These are phyloP conservation scores for Emericellopsis atlantica DNA, from an alignment of 2,329 filamentous ascomycete genomes.

Conservation along the genomic window DNA sequence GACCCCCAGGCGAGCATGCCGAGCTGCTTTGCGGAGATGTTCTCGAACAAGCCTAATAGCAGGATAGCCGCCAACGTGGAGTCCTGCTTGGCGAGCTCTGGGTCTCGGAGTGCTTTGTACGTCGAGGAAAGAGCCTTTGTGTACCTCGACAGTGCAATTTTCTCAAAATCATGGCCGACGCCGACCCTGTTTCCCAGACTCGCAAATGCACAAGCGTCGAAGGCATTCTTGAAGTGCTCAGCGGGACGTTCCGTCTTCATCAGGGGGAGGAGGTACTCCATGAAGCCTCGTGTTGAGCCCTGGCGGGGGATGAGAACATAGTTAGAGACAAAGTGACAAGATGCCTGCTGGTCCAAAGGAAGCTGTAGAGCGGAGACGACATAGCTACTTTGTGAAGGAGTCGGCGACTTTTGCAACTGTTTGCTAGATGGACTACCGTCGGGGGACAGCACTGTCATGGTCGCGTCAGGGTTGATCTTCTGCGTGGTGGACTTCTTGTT, in stretches of 20 bases:
- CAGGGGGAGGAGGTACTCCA: conserved; percentile 47
- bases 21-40: conserved; percentile 40
- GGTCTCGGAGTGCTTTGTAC: conserved; percentile 38
- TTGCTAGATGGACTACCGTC: not conserved
- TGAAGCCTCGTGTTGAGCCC: conserved; percentile 38
- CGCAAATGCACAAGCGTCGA: conserved; percentile 46
- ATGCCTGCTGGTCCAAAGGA: conserved; percentile 40
- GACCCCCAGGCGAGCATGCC: conserved; percentile 48
- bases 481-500: conserved; percentile 31
- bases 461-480: conserved; percentile 13
- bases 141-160: conserved; percentile 36
- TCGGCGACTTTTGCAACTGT: conserved; percentile 4
- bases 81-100: conserved; percentile 36
- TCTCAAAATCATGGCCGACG: conserved; percentile 17
- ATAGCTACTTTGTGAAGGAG: conserved; percentile 7
- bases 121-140: conserved; percentile 39
- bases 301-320: conserved; percentile 42
- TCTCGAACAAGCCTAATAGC: conserved; percentile 48
- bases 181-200: conserved; percentile 39
- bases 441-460: not conserved
- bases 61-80: conserved; percentile 46
- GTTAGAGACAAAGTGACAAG: conserved; percentile 48
- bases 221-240: conserved; percentile 40
- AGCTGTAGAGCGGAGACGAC: conserved; percentile 18
- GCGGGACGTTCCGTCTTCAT: conserved; percentile 29